phyloP scores from a whole-genome alignment of 2,329 filamentous ascomycete species.

The Niveomyces coronatus region DNA sequence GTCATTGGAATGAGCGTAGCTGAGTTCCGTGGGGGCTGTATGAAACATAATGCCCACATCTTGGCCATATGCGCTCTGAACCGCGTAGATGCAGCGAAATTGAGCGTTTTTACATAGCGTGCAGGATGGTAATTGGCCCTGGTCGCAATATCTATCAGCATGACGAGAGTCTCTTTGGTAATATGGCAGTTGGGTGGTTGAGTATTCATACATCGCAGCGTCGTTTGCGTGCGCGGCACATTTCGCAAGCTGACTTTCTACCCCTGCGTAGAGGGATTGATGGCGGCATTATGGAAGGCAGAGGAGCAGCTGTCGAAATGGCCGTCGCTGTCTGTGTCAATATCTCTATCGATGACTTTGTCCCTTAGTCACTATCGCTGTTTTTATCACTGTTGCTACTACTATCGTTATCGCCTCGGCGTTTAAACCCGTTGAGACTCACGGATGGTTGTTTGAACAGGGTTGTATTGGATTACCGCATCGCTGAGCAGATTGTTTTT shows the following conservation, averaged over 20 bases:
- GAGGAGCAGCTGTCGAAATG: not conserved
- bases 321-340: too few species aligned
- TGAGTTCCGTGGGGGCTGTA: not conserved
- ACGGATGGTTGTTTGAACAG: too few species aligned
- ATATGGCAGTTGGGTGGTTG: not conserved
- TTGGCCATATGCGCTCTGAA: not conserved
- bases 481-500: too few species aligned
- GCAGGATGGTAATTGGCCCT: not conserved
- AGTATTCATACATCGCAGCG: not conserved
- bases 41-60: not conserved
- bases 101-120: not conserved
- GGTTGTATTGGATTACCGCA: too few species aligned
- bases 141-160: not conserved
- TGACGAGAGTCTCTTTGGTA: not conserved
- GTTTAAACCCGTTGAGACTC: too few species aligned
- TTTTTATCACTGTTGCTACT: too few species aligned
- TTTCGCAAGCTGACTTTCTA: not conserved
- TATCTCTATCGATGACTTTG: too few species aligned
- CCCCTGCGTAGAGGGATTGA: not conserved
- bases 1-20: not conserved
- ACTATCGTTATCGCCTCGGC: too few species aligned
- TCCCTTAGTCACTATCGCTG: too few species aligned
- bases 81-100: not conserved
- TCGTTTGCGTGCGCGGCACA: not conserved
- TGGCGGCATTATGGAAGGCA: not conserved